Conservation (phyloP, 495 filamentous ascomycete species). For the Aspergillus nidulans region DNA sequence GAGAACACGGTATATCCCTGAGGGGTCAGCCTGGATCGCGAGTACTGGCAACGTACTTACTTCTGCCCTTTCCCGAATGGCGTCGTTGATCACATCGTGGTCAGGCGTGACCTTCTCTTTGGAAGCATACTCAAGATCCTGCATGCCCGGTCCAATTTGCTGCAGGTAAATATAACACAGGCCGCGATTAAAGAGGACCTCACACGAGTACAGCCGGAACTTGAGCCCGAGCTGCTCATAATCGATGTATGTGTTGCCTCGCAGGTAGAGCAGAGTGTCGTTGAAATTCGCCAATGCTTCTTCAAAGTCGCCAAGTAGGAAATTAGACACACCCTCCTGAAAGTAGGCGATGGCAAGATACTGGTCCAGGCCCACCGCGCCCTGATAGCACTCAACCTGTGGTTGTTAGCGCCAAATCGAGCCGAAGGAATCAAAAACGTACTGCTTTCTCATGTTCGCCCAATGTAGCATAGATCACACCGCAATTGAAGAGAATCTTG, state of each 20-base stretch:
- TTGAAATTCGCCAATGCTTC: conserved; percentile 99
- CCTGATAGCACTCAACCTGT: conserved; percentile 92
- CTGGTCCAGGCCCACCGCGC: conserved; percentile 80
- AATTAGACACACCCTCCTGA: conserved; percentile 98
- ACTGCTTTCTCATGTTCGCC: conserved; percentile 95
- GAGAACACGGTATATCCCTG: conserved; percentile 98
- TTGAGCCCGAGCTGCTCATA: conserved; percentile 95
- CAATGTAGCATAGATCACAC: conserved; percentile 96
- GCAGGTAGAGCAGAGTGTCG: conserved; percentile 89
- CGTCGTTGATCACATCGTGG: conserved; percentile 97
- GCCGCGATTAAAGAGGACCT: conserved; percentile 96
- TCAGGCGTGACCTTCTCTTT: conserved; percentile 94
- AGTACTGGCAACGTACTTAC: conserved; percentile 41
- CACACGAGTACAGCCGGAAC: conserved; percentile 95
- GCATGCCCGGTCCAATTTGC: conserved; percentile 83
- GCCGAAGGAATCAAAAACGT: conserved; percentile 29
- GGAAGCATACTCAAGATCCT: conserved; percentile 86
- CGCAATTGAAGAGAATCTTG: conserved; percentile 98
- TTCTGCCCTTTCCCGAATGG: conserved; percentile 88
- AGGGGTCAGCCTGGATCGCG: conserved; percentile 12
- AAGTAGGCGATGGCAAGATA: conserved; percentile 98
- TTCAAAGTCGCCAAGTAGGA: conserved; percentile 94
- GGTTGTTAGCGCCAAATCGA: not conserved
- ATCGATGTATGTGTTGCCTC: conserved; percentile 95
- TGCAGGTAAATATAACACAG: conserved; percentile 97